Base-by-base conservation (phyloP, 2,329 filamentous ascomycete species). In the Botryotinia globosa region DNA sequence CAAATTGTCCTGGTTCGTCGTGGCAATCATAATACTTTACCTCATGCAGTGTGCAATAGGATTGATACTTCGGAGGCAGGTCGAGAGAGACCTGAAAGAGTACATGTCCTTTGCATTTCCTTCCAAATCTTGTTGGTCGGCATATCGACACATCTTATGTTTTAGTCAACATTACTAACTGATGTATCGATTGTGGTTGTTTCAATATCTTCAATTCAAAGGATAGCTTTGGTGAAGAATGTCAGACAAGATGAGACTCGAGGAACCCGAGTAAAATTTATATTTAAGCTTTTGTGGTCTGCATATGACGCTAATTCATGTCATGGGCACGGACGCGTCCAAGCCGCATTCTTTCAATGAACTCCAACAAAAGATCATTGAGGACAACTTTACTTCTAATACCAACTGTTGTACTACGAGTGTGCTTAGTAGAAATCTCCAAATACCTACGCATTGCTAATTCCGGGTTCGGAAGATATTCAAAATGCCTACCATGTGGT, bases 401-500 rank as follows among this genome's bases (percentile, higher is more conserved):
- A 37, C 42, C 58, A 70, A 39, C 39, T 72, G 16, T 67, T 66
- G 5, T 67, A 42, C 37, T 44, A 59, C 54, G 20, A 48, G 32
- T 67, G 22, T 20, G 42, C 12, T 14, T 72, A 5, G 45, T 37
- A 68, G 25, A 59, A n/a, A n/a, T 4, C 20, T 56, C 9, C 8
- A 70, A 70, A 72, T 68, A 51, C 29, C n/a, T 22, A 8, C 32
- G n/a, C 12, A 61, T 51, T 61, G 4, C 44, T 37, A 22, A 58
- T 37, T 32, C 25, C n/a, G 18, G 42, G 25, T 22, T 42, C 39
- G 44, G 34, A 72, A 48, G 61, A 25, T n/a, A 51, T 34, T 73
- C 75, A 80, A 77, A 56, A 81, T 81, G 80, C 80, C 80, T 76
- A 79, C 93, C 74, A 97, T 97, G 92, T 98, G 95, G 95, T 88